Conservation (phyloP, 2,329 filamentous ascomycete genomes). For the Decorospora gaudefroyi region DNA sequence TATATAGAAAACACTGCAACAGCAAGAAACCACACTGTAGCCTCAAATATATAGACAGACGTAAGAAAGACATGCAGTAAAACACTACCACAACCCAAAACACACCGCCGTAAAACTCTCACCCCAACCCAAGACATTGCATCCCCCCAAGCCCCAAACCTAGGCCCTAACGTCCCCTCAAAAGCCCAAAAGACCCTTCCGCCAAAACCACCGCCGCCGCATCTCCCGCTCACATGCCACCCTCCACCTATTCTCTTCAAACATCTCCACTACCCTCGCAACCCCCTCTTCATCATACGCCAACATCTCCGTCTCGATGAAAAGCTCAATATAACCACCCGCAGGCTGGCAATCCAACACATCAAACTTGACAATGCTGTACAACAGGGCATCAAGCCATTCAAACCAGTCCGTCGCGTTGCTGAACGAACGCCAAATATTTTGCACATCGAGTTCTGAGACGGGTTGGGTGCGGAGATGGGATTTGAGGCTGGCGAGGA, state of each 20-base stretch:
- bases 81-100: no score
- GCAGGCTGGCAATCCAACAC: constrained; percentile 4
- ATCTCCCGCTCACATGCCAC: no score
- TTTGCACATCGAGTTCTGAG: constrained; percentile 8
- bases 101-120: no score
- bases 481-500: background rate
- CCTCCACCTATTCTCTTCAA: background rate
- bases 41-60: no score
- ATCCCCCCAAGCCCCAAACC: background rate
- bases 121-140: no score
- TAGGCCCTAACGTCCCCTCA: no score
- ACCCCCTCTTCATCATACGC: background rate
- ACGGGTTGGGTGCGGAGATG: constrained; percentile 5
- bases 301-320: constrained; percentile 12
- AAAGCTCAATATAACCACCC: constrained; percentile 4
- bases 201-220: no score
- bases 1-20: no score
- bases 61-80: no score
- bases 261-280: background rate
- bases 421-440: constrained; percentile 3
- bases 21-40: no score
- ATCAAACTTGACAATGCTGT: constrained; percentile 8
- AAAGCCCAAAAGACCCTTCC: background rate
- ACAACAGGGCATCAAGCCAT: constrained; percentile 5
- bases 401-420: background rate